A percentile compares a stretch with the other conserved stretches of the same genome.
Conservation (phyloP, 2,329 filamentous ascomycete genomes). For the Aureobasidium sp. region DNA sequence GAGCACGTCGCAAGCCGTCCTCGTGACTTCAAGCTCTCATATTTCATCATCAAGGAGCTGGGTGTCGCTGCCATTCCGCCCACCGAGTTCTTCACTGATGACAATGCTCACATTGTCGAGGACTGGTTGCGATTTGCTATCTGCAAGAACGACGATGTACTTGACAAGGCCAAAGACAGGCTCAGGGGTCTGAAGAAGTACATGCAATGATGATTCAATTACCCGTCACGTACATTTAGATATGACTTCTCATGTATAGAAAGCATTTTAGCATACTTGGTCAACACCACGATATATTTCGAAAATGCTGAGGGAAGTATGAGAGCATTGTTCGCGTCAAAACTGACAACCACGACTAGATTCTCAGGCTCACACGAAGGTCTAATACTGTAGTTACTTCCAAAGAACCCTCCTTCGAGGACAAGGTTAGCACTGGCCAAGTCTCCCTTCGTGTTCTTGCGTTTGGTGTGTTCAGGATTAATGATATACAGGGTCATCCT, state of each 20-base stretch:
- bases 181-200: conserved; percentile 43
- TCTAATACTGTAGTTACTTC: neutral
- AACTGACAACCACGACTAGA: no score
- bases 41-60: conserved; percentile 95
- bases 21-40: conserved; percentile 86
- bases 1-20: conserved; percentile 77
- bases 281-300: no score
- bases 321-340: neutral
- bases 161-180: conserved; percentile 43
- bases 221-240: neutral
- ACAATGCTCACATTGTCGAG: conserved; percentile 76
- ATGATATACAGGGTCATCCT: neutral
- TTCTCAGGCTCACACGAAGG: neutral
- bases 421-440: neutral
- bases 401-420: neutral
- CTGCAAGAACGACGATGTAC: conserved; percentile 83
- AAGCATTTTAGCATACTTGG: no score
- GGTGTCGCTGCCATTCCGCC: conserved; percentile 94
- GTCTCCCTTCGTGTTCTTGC: neutral
- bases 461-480: neutral
- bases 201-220: conserved; percentile 23
- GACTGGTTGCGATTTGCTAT: conserved; percentile 93
- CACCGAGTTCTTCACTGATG: conserved; percentile 89
- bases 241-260: neutral
- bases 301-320: neutral